A percentile compares a stretch with the other conserved stretches of the same genome.
phyloP scores from a whole-genome alignment of 2,329 filamentous ascomycete genomes.

The Pseudogymnoascus sp. region DNA sequence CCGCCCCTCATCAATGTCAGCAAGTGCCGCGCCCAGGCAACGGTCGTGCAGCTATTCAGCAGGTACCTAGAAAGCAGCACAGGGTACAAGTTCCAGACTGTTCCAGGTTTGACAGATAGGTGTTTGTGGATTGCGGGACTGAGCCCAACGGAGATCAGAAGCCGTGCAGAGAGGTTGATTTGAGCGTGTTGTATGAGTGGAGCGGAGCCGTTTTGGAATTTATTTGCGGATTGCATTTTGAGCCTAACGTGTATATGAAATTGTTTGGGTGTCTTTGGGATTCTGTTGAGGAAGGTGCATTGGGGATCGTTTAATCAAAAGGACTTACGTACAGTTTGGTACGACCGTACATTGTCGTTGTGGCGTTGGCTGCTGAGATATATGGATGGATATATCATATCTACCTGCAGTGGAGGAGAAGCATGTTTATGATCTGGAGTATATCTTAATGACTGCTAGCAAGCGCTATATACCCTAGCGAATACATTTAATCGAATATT shows the following conservation, averaged over 20 bases:
- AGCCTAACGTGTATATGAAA: conserved; percentile 1
- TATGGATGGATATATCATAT: neutral
- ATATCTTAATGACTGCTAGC: conserved; percentile 6
- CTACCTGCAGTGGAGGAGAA: neutral
- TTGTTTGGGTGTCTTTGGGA: neutral
- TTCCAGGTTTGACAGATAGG: conserved; percentile 68
- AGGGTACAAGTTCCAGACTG: conserved; percentile 63
- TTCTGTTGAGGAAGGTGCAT: conserved; percentile 1
- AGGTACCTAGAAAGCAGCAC: conserved; percentile 72
- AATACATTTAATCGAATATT: neutral
- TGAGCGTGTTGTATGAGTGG: neutral
- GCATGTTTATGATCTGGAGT: conserved; percentile 1
- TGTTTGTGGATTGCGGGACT: conserved; percentile 81
- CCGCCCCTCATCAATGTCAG: conserved; percentile 76
- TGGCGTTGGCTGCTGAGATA: neutral
- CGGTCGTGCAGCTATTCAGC: conserved; percentile 70
- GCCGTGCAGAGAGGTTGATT: neutral
- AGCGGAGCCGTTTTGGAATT: neutral
- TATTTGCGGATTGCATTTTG: neutral
- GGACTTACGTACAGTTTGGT: neutral
- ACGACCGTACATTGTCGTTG: too few relatives aligned
- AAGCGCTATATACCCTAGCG: conserved; percentile 5
- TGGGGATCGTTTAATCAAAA: neutral
- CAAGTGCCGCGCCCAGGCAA: conserved; percentile 65
- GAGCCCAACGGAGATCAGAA: conserved; percentile 64